These are phyloP conservation scores for Fusarium multiceps DNA, from an alignment of 2,329 filamentous ascomycete species.

Conservation along the genomic window DNA sequence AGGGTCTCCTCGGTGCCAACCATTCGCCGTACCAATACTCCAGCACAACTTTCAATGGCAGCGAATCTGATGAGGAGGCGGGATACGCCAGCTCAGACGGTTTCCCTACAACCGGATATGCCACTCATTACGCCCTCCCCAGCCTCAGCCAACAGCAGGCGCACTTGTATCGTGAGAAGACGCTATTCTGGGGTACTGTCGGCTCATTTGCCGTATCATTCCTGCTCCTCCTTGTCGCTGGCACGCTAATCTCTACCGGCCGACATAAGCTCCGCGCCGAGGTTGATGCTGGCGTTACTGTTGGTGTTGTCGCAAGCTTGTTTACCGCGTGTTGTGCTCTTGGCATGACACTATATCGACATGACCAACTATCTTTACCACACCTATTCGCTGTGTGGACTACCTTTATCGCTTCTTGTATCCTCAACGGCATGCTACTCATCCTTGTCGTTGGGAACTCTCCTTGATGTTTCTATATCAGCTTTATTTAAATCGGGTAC, in stretches of 20 bases:
- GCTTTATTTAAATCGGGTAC: background rate
- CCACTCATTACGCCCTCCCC: slow-evolving; percentile 65
- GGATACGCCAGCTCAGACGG: slow-evolving; percentile 66
- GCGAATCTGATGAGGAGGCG: slow-evolving; percentile 59
- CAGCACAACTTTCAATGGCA: slow-evolving; percentile 46
- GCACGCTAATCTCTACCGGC: slow-evolving; percentile 74
- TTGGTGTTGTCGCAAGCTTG: slow-evolving; percentile 75
- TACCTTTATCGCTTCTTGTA: slow-evolving; percentile 52
- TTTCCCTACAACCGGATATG: slow-evolving; percentile 62
- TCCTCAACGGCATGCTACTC: slow-evolving; percentile 59
- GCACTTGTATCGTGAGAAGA: slow-evolving; percentile 62
- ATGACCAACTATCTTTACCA: slow-evolving; percentile 56
- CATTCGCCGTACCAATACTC: slow-evolving; percentile 46
- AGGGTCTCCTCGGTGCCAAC: slow-evolving; percentile 47
- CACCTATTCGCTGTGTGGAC: slow-evolving; percentile 57
- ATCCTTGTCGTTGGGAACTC: slow-evolving; percentile 56
- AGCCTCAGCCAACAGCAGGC: slow-evolving; percentile 64
- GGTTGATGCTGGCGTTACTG: slow-evolving; percentile 77
- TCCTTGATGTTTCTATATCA: slow-evolving; percentile 40
- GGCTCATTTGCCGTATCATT: slow-evolving; percentile 69
- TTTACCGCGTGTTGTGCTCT: slow-evolving; percentile 72
- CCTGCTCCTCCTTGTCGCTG: slow-evolving; percentile 72
- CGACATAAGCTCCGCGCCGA: slow-evolving; percentile 74
- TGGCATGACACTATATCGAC: slow-evolving; percentile 66
- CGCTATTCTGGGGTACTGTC: slow-evolving; percentile 65